Base-by-base conservation (phyloP, 2,329 filamentous ascomycete genomes). In the Pseudogymnoascus sp. region DNA sequence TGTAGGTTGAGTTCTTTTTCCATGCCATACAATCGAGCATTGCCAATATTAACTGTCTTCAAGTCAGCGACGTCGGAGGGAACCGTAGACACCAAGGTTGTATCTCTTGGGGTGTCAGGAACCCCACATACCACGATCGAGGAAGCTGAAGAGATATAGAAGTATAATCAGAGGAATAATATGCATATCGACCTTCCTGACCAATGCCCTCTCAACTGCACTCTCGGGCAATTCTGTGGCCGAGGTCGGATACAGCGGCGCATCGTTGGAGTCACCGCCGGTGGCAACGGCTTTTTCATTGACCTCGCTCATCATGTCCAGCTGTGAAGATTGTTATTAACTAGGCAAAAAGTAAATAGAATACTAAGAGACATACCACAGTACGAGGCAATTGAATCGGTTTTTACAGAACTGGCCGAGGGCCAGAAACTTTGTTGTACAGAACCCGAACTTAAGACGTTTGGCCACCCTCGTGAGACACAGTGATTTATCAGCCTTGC, bases 81-180 rank as follows among this genome's bases (percentile, higher is more conserved):
- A 26, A 35, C n/a, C 46, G 21, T 63, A 23, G 26, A 38, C 65
- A 64, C 40, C n/a, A 56, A 10, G 56, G 31, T 1, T 21, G 64
- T 65, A 42, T 69, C 17, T 78, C 65, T 3, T 79, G 63, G 15
- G 66, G 10, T 33, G 29, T 13, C 11, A 69, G 60, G 33, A 74
- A 78, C 33, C 78, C 78, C 74, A 81, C 74, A 83, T 84, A 70
- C 80, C 82, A 42, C 67, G 80, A 71, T 91, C 89, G 7, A 93
- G 76, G 72, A 93, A 93, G 68, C 86, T 89, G 68, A 92, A 86
- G 11, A 92, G 79, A 72, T 93, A 93, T 17, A 89, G 73, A 10
- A 82, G 72, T 85, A 89, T 89, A 7, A 89, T 78, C 15, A 89
- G 76, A 2, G 88, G 88, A 6, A 90, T 80, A 31, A 90, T 79